phyloP scores from a whole-genome alignment of 371 early-diverging fungal genomes.

The Mortierella sp. region DNA sequence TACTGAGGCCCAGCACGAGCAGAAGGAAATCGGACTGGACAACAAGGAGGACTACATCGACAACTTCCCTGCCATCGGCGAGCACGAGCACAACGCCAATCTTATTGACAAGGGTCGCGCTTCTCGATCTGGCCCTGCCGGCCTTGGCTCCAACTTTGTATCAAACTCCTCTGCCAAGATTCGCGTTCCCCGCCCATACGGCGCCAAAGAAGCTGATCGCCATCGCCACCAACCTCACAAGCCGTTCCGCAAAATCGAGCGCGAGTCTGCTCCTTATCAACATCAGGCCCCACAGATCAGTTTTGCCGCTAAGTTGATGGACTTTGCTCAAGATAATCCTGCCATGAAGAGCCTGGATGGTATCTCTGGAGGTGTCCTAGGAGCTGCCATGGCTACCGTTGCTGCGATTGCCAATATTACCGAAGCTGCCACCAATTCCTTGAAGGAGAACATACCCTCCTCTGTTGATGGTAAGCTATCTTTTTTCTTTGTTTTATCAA shows the following conservation, averaged over 20 bases:
- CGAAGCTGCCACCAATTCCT: not conserved
- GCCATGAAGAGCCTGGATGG: constrained; percentile 29
- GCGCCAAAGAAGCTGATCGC: constrained; percentile 32
- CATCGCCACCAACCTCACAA: constrained; percentile 42
- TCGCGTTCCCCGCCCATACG: constrained; percentile 22
- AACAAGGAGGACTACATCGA: constrained; percentile 28
- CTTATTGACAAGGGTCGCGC: not conserved
- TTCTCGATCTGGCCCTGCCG: constrained; percentile 23
- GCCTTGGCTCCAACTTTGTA: constrained; percentile 4
- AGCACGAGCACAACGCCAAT: not conserved
- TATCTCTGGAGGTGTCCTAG: constrained; percentile 32
- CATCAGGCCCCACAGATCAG: not conserved
- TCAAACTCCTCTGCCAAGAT: not conserved
- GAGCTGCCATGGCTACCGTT: constrained; percentile 12
- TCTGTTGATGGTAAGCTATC: constrained; percentile 19
- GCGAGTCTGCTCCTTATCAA: not conserved
- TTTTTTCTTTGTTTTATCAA: not conserved
- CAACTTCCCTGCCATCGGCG: not conserved
- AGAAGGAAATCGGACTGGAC: constrained; percentile 26
- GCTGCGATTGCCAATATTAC: constrained; percentile 17
- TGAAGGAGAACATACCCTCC: constrained; percentile 17
- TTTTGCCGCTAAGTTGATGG: constrained; percentile 28
- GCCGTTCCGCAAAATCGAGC: not conserved
- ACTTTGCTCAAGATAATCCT: constrained; percentile 16
- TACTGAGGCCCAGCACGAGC: constrained; percentile 18